Evolutionary conservation across 345 rosid genomes (phyloP), one percentile per base, ranked within the genome.

Genomic region (Jatropha curcas): DNA sequence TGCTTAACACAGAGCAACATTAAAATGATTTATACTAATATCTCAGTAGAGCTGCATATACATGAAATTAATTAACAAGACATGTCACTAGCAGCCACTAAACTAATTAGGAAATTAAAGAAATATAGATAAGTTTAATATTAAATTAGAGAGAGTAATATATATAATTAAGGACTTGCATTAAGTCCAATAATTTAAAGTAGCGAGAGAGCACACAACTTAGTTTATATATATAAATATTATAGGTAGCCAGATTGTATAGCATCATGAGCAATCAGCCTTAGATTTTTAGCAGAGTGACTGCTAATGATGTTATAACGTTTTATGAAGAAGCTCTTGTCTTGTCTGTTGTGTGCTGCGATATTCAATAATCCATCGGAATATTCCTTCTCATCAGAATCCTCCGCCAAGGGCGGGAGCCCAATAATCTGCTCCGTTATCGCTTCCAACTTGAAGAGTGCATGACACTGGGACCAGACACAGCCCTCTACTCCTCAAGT

Each of bases 241-340:
- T 17, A 61, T 28, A 20, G 46, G 37, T 71, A 68, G 72, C 39
- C 28, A 76, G 71, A 72, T 73, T 84, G 87, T 87, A 94, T 94
- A 94, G 89, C 99, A 96, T 96, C 99, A 91, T 84, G 96, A 96
- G 99, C 96, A 96, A 90, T 93, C 98, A 96, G 92, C 94, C 98
- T 92, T 92, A 31, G 79, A 83, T 69, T 51, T 81, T 83, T 72
- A 83, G 91, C 89, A 89, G 97, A 86, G 85, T 94, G 98, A 85
- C 90, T 94, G 97, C 97, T 92, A 85, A 83, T 92, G 98, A 92
- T 92, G 95, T 90, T 94, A 90, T 94, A 92, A 71, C 84, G 76
- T 76, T 82, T 73, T 70, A 28, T 51, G 25, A 43, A 8, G 50
- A 35, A 55, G 51, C 27, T 50, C 48, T 55, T 31, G 14, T 31